These are phyloP conservation scores for Sugiyamaella neomexicana DNA, from an alignment of 1,139 yeast species.

Conservation along the genomic window DNA sequence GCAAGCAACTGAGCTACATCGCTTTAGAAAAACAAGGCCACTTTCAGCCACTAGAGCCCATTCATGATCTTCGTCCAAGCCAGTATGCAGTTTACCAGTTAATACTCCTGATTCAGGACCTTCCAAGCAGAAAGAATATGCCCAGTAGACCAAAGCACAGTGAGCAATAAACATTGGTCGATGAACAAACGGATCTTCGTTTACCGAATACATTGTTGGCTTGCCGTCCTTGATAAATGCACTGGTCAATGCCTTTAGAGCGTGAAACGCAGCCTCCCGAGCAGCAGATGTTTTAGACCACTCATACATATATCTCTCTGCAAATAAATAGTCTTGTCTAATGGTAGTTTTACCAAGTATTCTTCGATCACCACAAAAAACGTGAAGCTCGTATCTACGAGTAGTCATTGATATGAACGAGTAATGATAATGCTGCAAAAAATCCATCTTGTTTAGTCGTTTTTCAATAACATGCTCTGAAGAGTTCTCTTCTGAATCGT, in stretches of 20 bases:
- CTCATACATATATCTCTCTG: conserved; percentile 37
- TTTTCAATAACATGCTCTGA: conserved; percentile 6
- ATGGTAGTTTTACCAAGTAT: conserved; percentile 73
- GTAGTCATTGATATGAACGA: conserved; percentile 69
- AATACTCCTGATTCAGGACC: conserved; percentile 55
- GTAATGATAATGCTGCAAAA: conserved; percentile 48
- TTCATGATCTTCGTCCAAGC: conserved; percentile 19
- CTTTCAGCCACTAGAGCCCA: conserved; percentile 26
- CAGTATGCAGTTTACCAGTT: conserved; percentile 12
- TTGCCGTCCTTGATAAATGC: conserved; percentile 15
- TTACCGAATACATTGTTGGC: conserved; percentile 45
- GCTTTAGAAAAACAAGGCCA: conserved; percentile 22
- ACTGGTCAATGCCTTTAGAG: conserved; percentile 21
- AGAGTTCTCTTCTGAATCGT: not conserved
- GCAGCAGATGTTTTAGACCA: conserved; percentile 33
- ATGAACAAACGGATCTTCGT: conserved; percentile 52
- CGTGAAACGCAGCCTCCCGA: conserved; percentile 35
- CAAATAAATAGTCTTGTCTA: conserved; percentile 53
- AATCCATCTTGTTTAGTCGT: conserved; percentile 24
- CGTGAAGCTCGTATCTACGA: conserved; percentile 73
- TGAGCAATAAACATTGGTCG: conserved; percentile 55
- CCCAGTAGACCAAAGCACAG: conserved; percentile 55
- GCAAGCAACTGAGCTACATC: conserved; percentile 14
- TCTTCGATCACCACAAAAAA: conserved; percentile 76
- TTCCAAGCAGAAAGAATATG: conserved; percentile 50